Conservation (phyloP, 495 filamentous ascomycete species). For the Hypoxylon intermedium region DNA sequence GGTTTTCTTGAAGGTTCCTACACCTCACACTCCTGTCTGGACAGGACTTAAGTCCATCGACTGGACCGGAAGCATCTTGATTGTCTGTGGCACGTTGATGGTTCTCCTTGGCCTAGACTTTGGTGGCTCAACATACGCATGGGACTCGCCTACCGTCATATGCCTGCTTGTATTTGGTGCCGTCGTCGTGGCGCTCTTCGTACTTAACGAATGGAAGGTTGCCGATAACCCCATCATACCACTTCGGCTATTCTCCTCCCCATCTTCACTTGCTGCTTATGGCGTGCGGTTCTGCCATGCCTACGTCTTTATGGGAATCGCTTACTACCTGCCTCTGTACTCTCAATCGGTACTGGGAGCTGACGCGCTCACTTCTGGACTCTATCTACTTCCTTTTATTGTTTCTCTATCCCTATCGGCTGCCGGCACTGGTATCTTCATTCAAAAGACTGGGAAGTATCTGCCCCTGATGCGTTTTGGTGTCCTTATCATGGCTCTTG, state of each 20-base stretch:
- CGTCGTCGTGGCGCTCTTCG: constrained; percentile 60
- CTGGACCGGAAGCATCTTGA: constrained; percentile 58
- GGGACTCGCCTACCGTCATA: constrained; percentile 69
- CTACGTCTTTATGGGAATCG: constrained; percentile 29
- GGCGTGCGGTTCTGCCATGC: constrained; percentile 60
- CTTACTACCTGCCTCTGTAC: constrained; percentile 65
- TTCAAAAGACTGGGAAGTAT: constrained; percentile 67
- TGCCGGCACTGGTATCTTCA: constrained; percentile 58
- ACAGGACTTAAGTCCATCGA: constrained; percentile 56
- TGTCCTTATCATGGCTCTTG: constrained; percentile 56
- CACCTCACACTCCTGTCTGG: constrained; percentile 59
- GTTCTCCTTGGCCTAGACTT: constrained; percentile 74
- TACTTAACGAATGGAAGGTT: constrained; percentile 66
- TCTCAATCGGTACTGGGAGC: constrained; percentile 63
- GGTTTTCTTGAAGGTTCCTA: constrained; percentile 65
- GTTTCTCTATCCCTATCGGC: constrained; percentile 56
- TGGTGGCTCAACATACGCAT: constrained; percentile 69
- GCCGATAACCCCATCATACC: constrained; percentile 75
- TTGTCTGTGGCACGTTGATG: constrained; percentile 70
- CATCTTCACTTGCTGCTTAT: constrained; percentile 59
- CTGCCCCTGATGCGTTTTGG: constrained; percentile 60
- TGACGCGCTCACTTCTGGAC: constrained; percentile 51
- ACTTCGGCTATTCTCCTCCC: constrained; percentile 62
- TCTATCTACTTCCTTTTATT: constrained; percentile 55
- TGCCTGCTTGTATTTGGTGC: constrained; percentile 73